Evolutionary conservation across 2,329 filamentous ascomycete genomes (phyloP), one percentile per base, ranked within the genome.

Genomic region (Microcyclosporella mali): DNA sequence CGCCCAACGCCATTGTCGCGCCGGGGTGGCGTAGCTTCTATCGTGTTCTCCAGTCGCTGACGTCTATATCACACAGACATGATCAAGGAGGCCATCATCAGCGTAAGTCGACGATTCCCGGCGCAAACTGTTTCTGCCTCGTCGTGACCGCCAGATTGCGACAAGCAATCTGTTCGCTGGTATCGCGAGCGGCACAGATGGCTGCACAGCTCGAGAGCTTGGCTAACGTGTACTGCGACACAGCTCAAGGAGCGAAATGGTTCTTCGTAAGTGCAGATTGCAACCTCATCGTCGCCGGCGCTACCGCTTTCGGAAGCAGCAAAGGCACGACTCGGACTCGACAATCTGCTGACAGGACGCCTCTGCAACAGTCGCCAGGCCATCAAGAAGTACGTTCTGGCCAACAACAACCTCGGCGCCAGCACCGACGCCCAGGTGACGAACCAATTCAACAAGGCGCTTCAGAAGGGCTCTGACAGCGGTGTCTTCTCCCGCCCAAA

Each of bases 401-500:
- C 77, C 63, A 85, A 85, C 77, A 84, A 85, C 73, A 77, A 77
- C 60, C 70, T 82, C 57, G 67, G 67, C 50, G 51, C 61, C 51
- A 70, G 75, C 42, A 72, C 68, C 53, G 74, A 77, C 50, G 66
- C 68, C 42, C 71, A 73, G 44, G 85, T 85, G 65, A 81, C 81
- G 64, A 77, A 76, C 49, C 82, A 88, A 60, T 88, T 94, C 79
- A 92, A 92, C 81, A 84, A 84, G 68, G 86, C 87, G 41, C 75
- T 94, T 64, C 80, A 84, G 70, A 71, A 74, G 47, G 88, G 88
- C 66, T 88, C 89, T 58, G 86, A 94, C 61, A 88, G 84, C 75
- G 86, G 85, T 51, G 77, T 85, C 59, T 95, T 95, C 65, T 77
- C 82, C 62, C 88, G 90, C 67, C 89, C 88, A 62, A 95, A 95